Evolutionary conservation across 108 stramenopile genomes (phyloP).

Genomic region (Skeletonema potamos): DNA sequence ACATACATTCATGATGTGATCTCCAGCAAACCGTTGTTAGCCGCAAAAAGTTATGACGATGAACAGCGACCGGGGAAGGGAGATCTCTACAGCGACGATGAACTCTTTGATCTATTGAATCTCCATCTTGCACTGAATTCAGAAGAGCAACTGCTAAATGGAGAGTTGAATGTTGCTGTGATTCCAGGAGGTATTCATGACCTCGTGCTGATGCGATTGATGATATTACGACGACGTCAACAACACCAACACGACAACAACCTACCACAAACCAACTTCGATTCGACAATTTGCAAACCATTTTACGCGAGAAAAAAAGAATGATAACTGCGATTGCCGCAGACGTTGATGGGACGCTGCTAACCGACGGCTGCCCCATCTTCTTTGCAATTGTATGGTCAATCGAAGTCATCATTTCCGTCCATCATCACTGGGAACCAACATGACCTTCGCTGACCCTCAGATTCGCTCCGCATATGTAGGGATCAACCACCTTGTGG

Average conservation of each 20-base stretch:
- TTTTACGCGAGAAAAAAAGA: conserved; percentile 27
- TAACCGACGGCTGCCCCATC: no score
- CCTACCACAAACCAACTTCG: conserved; percentile 11
- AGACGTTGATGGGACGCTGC: conserved; percentile 89
- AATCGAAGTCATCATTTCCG: no score
- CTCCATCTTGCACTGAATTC: conserved; percentile 53
- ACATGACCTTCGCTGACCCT: no score
- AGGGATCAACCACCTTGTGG: no score
- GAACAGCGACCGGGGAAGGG: conserved; percentile 47
- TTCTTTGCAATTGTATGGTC: no score
- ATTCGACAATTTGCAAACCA: conserved; percentile 17
- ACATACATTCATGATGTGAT: no score
- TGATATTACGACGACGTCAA: conserved; percentile 21
- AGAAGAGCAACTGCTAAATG: background rate
- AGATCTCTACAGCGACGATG: conserved; percentile 73
- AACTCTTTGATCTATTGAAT: conserved; percentile 54
- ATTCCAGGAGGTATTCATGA: conserved; percentile 64
- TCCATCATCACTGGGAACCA: no score
- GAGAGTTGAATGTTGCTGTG: conserved; percentile 1
- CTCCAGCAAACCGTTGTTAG: background rate
- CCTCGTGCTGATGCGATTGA: conserved; percentile 56
- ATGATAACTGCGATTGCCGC: conserved; percentile 70
- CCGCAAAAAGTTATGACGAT: background rate
- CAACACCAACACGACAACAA: conserved; percentile 9
- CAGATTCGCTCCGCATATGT: no score